Evolutionary conservation across 2,329 filamentous ascomycete genomes (phyloP).

Genomic region (Calonectria ilicicola): DNA sequence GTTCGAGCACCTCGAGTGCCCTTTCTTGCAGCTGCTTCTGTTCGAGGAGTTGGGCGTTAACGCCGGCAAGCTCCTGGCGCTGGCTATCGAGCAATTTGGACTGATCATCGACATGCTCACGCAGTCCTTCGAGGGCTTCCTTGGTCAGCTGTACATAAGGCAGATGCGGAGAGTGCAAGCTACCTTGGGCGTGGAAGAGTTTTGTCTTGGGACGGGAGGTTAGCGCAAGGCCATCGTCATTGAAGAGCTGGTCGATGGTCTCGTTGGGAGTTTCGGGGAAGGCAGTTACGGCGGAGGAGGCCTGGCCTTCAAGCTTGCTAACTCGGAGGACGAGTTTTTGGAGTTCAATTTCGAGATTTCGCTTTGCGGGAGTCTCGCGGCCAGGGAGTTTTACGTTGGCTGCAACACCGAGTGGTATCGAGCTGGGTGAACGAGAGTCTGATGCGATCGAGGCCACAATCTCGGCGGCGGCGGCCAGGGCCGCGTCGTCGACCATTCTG

Average conservation of each 20-base stretch:
- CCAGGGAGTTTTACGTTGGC: slow-evolving; percentile 80
- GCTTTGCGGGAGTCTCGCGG: slow-evolving; percentile 79
- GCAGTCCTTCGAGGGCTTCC: slow-evolving; percentile 85
- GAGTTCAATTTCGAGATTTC: slow-evolving; percentile 84
- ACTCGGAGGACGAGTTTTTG: slow-evolving; percentile 82
- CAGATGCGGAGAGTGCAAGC: slow-evolving; percentile 51
- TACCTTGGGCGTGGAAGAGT: slow-evolving; percentile 59
- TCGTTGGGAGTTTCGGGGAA: slow-evolving; percentile 89
- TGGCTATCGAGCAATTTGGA: slow-evolving; percentile 92
- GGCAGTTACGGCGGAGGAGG: slow-evolving; percentile 70
- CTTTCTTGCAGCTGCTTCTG: slow-evolving; percentile 88
- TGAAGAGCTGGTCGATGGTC: slow-evolving; percentile 73
- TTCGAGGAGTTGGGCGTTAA: slow-evolving; percentile 86
- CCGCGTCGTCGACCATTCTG: slow-evolving; percentile 66
- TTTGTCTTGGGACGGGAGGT: slow-evolving; percentile 58
- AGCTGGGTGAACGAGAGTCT: slow-evolving; percentile 53
- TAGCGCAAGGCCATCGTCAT: slow-evolving; percentile 63
- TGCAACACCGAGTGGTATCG: slow-evolving; percentile 55
- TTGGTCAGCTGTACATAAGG: slow-evolving; percentile 72
- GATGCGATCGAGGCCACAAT: slow-evolving; percentile 65
- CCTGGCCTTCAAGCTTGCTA: slow-evolving; percentile 84
- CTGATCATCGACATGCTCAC: slow-evolving; percentile 93
- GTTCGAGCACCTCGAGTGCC: slow-evolving; percentile 84
- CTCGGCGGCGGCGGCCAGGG: slow-evolving; percentile 65
- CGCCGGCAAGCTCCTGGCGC: slow-evolving; percentile 84